These are phyloP conservation scores for Ustilago shanxiensis DNA, from an alignment of 1,284 basidiomycete species.

Conservation along the genomic window DNA sequence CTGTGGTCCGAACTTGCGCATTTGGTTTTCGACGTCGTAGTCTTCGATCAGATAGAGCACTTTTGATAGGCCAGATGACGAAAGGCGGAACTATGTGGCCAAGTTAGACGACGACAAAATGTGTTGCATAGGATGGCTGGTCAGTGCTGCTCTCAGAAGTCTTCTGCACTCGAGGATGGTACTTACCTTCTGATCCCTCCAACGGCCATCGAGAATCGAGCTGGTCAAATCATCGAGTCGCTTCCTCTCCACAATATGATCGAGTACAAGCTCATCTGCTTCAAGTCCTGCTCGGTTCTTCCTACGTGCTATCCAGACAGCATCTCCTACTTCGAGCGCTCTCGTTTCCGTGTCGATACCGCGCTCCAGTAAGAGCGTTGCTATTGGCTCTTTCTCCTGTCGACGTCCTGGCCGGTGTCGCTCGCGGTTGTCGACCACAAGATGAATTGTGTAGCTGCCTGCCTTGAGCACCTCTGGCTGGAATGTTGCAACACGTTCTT, in stretches of 20 bases:
- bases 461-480: slow-evolving; percentile 71
- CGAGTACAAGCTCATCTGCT: slow-evolving; percentile 73
- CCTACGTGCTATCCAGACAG: slow-evolving; percentile 74
- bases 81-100: slow-evolving; percentile 71
- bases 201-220: slow-evolving; percentile 74
- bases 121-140: too few relatives aligned
- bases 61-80: slow-evolving; percentile 72
- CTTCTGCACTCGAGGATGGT: background rate
- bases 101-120: slow-evolving; percentile 30
- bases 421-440: slow-evolving; percentile 75
- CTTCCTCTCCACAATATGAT: slow-evolving; percentile 75
- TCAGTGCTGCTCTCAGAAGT: too few relatives aligned
- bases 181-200: slow-evolving; percentile 74
- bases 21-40: slow-evolving; percentile 71
- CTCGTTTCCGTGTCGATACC: slow-evolving; percentile 73
- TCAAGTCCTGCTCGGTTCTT: slow-evolving; percentile 64
- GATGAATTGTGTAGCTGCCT: slow-evolving; percentile 73
- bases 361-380: slow-evolving; percentile 47
- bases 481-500: slow-evolving; percentile 14
- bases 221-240: slow-evolving; percentile 74
- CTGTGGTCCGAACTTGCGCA: slow-evolving; percentile 62
- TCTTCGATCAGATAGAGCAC: slow-evolving; percentile 75
- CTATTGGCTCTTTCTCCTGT: slow-evolving; percentile 39
- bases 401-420: slow-evolving; percentile 47
- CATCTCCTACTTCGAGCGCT: slow-evolving; percentile 74